Percentiles rank a stretch among this genome's conserved stretches.
These are phyloP conservation scores for Pseudogymnoascus sp. DNA, from an alignment of 2,329 filamentous ascomycete species.

Conservation along the genomic window DNA sequence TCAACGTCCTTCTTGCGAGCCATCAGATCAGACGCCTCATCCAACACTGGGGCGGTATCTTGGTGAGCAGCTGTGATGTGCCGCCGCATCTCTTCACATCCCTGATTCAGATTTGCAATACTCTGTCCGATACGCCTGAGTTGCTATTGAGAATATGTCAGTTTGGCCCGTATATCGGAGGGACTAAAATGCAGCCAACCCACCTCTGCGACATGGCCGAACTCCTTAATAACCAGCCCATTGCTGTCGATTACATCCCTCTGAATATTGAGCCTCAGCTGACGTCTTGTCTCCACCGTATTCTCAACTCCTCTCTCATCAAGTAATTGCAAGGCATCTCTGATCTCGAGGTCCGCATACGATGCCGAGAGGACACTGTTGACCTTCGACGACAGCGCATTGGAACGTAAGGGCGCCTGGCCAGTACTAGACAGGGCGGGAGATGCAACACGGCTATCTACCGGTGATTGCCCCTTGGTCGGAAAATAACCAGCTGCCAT, in stretches of 20 bases:
- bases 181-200: constrained; percentile 21
- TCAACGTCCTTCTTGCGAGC: constrained; percentile 65
- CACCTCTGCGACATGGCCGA: constrained; percentile 82
- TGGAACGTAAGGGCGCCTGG: constrained; percentile 28
- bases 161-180: constrained; percentile 14
- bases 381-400: constrained; percentile 71
- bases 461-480: constrained; percentile 18
- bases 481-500: constrained; percentile 25
- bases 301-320: constrained; percentile 66
- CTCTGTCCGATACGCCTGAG: constrained; percentile 72
- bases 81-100: constrained; percentile 69
- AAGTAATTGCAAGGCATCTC: constrained; percentile 70
- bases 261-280: constrained; percentile 73
- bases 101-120: constrained; percentile 68
- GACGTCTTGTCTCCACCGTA: constrained; percentile 67
- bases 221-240: constrained; percentile 78
- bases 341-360: constrained; percentile 85
- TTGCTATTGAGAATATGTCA: constrained; percentile 51
- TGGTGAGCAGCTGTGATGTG: constrained; percentile 68
- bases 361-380: constrained; percentile 82
- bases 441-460: constrained; percentile 20
- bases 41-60: constrained; percentile 64
- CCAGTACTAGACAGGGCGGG: constrained; percentile 18
- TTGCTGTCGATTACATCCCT: constrained; percentile 91
- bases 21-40: constrained; percentile 68